These are phyloP conservation scores for Yamadazyma phyllophila DNA, from an alignment of 805 yeast species.

Conservation along the genomic window DNA sequence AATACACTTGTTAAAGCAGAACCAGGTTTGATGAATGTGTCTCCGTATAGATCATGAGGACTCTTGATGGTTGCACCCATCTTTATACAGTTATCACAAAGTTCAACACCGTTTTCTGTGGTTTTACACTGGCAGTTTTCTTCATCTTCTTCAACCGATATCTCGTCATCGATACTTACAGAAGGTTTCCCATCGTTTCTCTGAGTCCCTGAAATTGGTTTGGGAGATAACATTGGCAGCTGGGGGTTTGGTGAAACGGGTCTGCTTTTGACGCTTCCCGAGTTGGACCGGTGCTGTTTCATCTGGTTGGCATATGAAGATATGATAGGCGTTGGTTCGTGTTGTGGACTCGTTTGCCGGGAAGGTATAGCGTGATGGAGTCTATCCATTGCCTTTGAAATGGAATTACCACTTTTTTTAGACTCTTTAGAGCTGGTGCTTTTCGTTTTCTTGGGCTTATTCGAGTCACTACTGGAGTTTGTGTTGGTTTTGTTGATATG, in stretches of 20 bases:
- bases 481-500: constrained; percentile 10
- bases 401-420: constrained; percentile 3
- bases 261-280: constrained; percentile 18
- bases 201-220: neutral
- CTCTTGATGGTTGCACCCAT: neutral
- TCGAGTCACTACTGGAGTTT: constrained; percentile 11
- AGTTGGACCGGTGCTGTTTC: constrained; percentile 30
- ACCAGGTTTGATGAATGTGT: constrained; percentile 16
- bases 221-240: constrained; percentile 7
- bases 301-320: constrained; percentile 33
- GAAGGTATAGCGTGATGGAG: constrained; percentile 8
- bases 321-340: constrained; percentile 9
- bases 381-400: constrained; percentile 8
- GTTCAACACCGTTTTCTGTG: neutral
- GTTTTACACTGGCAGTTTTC: constrained; percentile 1
- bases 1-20: constrained; percentile 27
- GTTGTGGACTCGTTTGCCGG: constrained; percentile 5
- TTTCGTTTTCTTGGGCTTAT: constrained; percentile 5
- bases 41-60: constrained; percentile 15
- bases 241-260: constrained; percentile 22
- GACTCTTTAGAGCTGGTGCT: constrained; percentile 13
- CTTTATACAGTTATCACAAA: constrained; percentile 1
- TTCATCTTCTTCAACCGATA: neutral
- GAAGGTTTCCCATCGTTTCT: neutral
- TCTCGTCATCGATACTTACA: neutral